Evolutionary conservation across 306 rosid species (phyloP).

Genomic region (Malus orientalis): DNA sequence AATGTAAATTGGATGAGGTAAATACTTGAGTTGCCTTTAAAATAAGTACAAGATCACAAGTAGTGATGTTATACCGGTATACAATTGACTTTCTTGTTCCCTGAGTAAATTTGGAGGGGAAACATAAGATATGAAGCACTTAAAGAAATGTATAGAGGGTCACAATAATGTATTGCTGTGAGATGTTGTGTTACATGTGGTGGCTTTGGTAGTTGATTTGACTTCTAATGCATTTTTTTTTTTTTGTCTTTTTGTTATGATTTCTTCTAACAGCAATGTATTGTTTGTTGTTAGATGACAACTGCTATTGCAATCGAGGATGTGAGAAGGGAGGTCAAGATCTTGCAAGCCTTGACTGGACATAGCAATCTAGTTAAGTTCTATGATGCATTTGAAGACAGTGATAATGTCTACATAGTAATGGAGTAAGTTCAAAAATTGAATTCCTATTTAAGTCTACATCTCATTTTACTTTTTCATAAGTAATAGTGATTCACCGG

Average conservation of each 20-base stretch:
- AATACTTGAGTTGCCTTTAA: not conserved
- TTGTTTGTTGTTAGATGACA: slow-evolving; percentile 64
- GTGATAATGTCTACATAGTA: slow-evolving; percentile 93
- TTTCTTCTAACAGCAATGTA: slow-evolving; percentile 2
- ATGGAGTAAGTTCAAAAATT: slow-evolving; percentile 79
- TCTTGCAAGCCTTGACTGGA: slow-evolving; percentile 86
- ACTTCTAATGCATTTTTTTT: not conserved
- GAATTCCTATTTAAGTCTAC: slow-evolving; percentile 9
- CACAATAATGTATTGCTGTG: not conserved
- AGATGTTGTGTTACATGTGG: not conserved
- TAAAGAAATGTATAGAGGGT: not conserved
- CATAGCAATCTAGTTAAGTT: slow-evolving; percentile 77
- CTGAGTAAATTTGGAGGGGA: not conserved
- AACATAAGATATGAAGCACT: not conserved
- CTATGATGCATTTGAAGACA: slow-evolving; percentile 93
- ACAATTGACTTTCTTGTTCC: not conserved
- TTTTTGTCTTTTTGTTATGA: not conserved
- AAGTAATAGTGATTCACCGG: not conserved
- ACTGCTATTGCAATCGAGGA: slow-evolving; percentile 97
- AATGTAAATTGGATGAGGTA: not conserved
- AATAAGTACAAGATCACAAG: not conserved
- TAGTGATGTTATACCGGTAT: not conserved
- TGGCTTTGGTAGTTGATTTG: not conserved
- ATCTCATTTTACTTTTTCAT: not conserved
- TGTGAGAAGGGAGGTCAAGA: slow-evolving; percentile 96